Conservation (phyloP, 495 filamentous ascomycete species). For the Podospora conica region DNA sequence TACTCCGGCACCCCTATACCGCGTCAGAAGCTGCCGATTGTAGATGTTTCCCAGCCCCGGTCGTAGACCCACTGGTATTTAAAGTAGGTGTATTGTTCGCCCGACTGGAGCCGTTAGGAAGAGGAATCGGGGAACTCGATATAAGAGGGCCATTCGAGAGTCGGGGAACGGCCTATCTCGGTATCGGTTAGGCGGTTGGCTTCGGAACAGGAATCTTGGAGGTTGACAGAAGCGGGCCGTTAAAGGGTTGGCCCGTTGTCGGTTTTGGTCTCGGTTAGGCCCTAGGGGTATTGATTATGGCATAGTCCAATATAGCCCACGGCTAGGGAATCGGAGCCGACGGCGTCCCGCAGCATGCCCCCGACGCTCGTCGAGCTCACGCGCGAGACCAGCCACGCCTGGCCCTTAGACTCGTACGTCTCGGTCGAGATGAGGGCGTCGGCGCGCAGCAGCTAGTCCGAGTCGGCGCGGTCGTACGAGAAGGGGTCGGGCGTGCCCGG, state of each 20-base stretch:
- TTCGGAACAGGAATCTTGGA: neutral
- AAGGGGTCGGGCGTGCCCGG: neutral
- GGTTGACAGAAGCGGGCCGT: neutral
- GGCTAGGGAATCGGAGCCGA: constrained; percentile 20
- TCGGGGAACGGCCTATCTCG: neutral
- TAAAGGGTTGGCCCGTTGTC: neutral
- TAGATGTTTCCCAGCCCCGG: neutral
- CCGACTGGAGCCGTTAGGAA: neutral
- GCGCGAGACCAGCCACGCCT: constrained; percentile 69
- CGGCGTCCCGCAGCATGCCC: constrained; percentile 39
- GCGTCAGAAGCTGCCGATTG: too few relatives aligned
- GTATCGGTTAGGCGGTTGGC: neutral
- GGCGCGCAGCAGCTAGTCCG: constrained; percentile 70
- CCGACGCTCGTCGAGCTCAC: constrained; percentile 65
- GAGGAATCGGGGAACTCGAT: neutral
- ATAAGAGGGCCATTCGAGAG: neutral
- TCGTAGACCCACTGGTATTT: neutral
- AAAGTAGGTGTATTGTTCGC: neutral
- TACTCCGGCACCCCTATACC: too few relatives aligned
- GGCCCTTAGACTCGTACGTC: constrained; percentile 69
- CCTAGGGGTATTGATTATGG: neutral
- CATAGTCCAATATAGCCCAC: neutral
- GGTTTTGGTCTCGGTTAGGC: neutral
- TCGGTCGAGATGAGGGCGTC: constrained; percentile 65
- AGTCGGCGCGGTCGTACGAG: constrained; percentile 37